Percentiles rank a stretch among this genome's conserved stretches.
Conservation (phyloP, 2,329 filamentous ascomycete species). For the Sordariomycetes sp. region DNA sequence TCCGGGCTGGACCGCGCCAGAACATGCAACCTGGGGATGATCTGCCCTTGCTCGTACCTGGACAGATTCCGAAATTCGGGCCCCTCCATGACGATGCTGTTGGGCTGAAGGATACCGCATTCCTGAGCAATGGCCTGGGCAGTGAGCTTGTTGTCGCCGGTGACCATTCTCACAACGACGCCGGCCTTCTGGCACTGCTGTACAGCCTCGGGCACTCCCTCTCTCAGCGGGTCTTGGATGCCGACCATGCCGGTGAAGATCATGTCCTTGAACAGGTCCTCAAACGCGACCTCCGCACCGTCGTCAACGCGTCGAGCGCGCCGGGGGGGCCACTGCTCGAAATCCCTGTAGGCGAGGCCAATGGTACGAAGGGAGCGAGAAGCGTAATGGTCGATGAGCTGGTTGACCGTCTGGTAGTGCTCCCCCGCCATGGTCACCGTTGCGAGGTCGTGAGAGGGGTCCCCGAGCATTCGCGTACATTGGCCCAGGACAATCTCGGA, state of each 20-base stretch:
- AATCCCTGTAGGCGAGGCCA: conserved; percentile 73
- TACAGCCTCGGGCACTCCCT: conserved; percentile 65
- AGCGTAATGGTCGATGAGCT: conserved; percentile 68
- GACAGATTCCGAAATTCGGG: conserved; percentile 66
- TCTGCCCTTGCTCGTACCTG: conserved; percentile 51
- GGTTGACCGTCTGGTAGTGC: conserved; percentile 46
- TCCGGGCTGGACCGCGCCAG: conserved; percentile 66
- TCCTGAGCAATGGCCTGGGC: conserved; percentile 70
- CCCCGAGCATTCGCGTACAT: conserved; percentile 38
- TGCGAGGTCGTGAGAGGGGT: conserved; percentile 34
- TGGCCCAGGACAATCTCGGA: conserved; percentile 52
- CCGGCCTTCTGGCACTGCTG: conserved; percentile 63
- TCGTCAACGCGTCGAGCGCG: conserved; percentile 42
- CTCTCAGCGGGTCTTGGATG: conserved; percentile 71
- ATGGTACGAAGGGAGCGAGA: conserved; percentile 75
- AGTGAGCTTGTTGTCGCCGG: conserved; percentile 71
- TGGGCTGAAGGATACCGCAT: conserved; percentile 61
- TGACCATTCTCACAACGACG: conserved; percentile 77
- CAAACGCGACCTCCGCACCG: conserved; percentile 53
- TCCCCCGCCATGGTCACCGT: conserved; percentile 35
- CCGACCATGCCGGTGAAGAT: conserved; percentile 60
- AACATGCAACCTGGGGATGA: conserved; percentile 60
- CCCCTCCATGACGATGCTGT: conserved; percentile 66
- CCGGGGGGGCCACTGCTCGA: conserved; percentile 71
- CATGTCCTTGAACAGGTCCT: conserved; percentile 58